Conservation (phyloP, 164 flowering plant species). For the Tetrastigma voinierianum region DNA sequence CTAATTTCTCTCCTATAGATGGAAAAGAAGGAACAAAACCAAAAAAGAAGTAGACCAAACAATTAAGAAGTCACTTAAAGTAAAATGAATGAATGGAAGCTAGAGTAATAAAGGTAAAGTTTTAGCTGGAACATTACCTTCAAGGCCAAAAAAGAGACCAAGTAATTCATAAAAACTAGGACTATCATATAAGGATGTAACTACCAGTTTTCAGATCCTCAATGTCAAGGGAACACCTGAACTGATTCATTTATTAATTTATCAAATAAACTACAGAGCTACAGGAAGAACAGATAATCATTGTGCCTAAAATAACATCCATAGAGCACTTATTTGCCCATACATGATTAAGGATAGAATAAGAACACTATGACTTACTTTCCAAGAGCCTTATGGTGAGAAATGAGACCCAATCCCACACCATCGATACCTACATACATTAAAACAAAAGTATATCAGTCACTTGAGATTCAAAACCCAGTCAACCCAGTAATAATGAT, state of each 20-base stretch:
- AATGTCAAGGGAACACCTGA: not conserved
- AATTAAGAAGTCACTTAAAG: too few relatives aligned
- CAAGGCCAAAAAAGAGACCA: too few relatives aligned
- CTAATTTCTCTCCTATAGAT: too few relatives aligned
- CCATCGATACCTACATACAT: conserved; percentile 70
- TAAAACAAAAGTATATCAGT: conserved; percentile 6
- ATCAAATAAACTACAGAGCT: not conserved
- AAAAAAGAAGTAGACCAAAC: too few relatives aligned
- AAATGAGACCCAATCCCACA: conserved; percentile 64
- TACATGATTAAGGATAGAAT: not conserved
- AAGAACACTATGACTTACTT: conserved; percentile 39
- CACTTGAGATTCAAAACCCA: not conserved
- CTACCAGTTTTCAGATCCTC: not conserved
- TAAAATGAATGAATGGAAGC: too few relatives aligned
- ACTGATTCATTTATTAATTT: too few relatives aligned
- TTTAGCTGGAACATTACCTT: too few relatives aligned
- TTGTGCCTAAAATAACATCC: too few relatives aligned
- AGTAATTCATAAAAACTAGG: not conserved
- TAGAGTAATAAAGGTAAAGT: too few relatives aligned
- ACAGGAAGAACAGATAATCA: not conserved
- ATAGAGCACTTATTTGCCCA: not conserved
- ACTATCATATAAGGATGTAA: not conserved
- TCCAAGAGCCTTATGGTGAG: conserved; percentile 80
- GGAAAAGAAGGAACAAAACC: too few relatives aligned
- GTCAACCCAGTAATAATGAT: not conserved